Evolutionary conservation across 768 basidiomycete genomes (phyloP).

Genomic region (Lentinula lateritia): DNA sequence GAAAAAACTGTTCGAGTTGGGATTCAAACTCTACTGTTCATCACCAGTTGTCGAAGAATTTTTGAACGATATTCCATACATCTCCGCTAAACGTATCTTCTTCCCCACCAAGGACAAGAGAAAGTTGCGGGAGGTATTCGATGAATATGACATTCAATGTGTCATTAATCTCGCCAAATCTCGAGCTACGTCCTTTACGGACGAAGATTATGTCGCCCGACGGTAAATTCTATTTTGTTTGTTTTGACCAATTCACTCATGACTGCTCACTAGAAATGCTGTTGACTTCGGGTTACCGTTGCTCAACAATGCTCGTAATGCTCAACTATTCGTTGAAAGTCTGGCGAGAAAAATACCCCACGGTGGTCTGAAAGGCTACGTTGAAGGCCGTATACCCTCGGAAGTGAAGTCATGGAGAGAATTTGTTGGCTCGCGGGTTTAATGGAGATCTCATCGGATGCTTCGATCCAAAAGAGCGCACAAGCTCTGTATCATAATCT

Average conservation of each 20-base stretch:
- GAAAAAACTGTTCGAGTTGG: slow-evolving; percentile 72
- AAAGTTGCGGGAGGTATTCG: slow-evolving; percentile 88
- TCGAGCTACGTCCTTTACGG: slow-evolving; percentile 69
- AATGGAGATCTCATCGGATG: slow-evolving; percentile 10
- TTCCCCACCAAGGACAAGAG: slow-evolving; percentile 98
- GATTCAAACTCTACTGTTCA: slow-evolving; percentile 94
- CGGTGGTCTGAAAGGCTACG: slow-evolving; percentile 73
- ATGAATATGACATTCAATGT: slow-evolving; percentile 89
- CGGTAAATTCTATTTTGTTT: slow-evolving; percentile 41
- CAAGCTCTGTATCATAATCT: background rate
- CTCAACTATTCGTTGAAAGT: slow-evolving; percentile 86
- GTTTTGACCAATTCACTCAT: slow-evolving; percentile 7
- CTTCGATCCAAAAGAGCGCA: slow-evolving; percentile 18
- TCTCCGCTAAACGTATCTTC: slow-evolving; percentile 82
- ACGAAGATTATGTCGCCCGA: slow-evolving; percentile 96
- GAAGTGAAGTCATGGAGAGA: slow-evolving; percentile 93
- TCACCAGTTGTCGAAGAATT: slow-evolving; percentile 73
- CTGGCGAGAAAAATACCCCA: slow-evolving; percentile 78
- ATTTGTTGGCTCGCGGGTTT: slow-evolving; percentile 74
- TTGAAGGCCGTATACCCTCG: slow-evolving; percentile 82
- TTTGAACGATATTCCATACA: slow-evolving; percentile 73
- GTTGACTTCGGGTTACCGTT: slow-evolving; percentile 94
- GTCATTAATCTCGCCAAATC: slow-evolving; percentile 89
- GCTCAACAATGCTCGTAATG: slow-evolving; percentile 85
- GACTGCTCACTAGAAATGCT: slow-evolving; percentile 58